Evolutionary conservation across 495 filamentous ascomycete species (phyloP).

Genomic region (Pseudomonodictys pantanalensis): DNA sequence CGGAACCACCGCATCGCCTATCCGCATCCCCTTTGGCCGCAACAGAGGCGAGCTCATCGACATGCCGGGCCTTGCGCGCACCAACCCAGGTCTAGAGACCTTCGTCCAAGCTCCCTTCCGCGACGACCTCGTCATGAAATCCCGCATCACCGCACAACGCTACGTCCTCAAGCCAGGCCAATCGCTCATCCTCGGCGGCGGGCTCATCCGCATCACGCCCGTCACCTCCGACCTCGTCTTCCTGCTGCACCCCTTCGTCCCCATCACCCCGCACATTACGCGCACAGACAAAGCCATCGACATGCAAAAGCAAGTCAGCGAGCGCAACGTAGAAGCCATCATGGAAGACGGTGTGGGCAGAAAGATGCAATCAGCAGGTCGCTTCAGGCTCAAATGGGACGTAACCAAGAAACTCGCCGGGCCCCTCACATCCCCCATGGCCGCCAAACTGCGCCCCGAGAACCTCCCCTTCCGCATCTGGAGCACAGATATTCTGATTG

Average conservation of each 20-base stretch:
- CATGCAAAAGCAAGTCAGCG: conserved; percentile 56
- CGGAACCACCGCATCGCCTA: conserved; percentile 91
- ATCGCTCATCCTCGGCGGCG: conserved; percentile 78
- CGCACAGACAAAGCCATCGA: conserved; percentile 72
- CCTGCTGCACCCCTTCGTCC: conserved; percentile 74
- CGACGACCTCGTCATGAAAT: conserved; percentile 69
- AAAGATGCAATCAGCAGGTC: conserved; percentile 65
- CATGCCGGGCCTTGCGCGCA: conserved; percentile 79
- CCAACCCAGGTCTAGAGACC: conserved; percentile 55
- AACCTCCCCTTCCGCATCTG: conserved; percentile 74
- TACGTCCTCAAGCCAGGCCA: conserved; percentile 69
- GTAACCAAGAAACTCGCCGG: conserved; percentile 70
- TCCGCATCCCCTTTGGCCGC: conserved; percentile 80
- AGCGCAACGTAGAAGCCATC: conserved; percentile 59
- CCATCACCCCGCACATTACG: conserved; percentile 69
- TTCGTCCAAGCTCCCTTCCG: conserved; percentile 65
- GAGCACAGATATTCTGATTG: conserved; percentile 79
- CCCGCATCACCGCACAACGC: conserved; percentile 64
- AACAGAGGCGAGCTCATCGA: conserved; percentile 91
- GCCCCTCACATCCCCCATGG: conserved; percentile 52
- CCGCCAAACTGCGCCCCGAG: conserved; percentile 51
- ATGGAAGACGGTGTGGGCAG: conserved; percentile 54
- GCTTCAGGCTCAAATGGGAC: conserved; percentile 71
- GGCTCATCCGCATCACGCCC: conserved; percentile 85
- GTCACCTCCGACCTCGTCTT: conserved; percentile 59